Base-by-base conservation (phyloP, 2,329 filamentous ascomycete genomes). In the Fusarium tjaetaba region DNA sequence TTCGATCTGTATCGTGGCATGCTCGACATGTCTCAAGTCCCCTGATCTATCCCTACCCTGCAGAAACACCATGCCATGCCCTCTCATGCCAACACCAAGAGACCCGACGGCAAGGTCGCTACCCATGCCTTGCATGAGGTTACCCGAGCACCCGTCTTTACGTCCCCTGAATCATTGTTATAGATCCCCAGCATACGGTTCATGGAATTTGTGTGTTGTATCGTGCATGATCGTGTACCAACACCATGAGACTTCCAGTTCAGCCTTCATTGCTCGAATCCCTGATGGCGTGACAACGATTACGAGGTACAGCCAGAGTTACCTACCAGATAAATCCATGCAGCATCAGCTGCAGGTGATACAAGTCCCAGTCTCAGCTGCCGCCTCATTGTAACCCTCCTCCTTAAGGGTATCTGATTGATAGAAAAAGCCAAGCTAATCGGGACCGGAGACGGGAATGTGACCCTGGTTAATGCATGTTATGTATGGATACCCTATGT, bases 61-160 rank as follows among this genome's bases (percentile, higher is more conserved):
- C 61, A 73, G 66, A 60, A 60, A 42, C 26, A 67, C 51, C 58
- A 53, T 45, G 42, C 51, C 45, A 56, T 53, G 14, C 13, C 32
- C 24, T 53, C n/a, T 53, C 20, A 26, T 71, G 43, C 46, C 24
- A 34, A 56, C n/a, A 11, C 34, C 45, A 28, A 38, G 46, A 49
- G 28, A 52, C 24, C 43, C 8, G 30, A 38, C 28, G 18, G 46
- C 34, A 48, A 39, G 18, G 22, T 42, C 43, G 51, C 41, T 46
- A 46, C 15, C 15, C 38, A 57, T 43, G n/a, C 53, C 49, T 49
- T 68, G 58, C 66, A 64, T 59, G n/a, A 26, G 28, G 22, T 46
- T 58, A 67, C 67, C 71, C 67, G 46, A 49, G 20, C 53, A 30
- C 58, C 58, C 49, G 71, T 68, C 71, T 71, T 43, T 24, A n/a